A percentile compares a stretch with the other conserved stretches of the same genome.
Evolutionary conservation across 2,329 filamentous ascomycete species (phyloP).

Genomic region (Nemania sp.): DNA sequence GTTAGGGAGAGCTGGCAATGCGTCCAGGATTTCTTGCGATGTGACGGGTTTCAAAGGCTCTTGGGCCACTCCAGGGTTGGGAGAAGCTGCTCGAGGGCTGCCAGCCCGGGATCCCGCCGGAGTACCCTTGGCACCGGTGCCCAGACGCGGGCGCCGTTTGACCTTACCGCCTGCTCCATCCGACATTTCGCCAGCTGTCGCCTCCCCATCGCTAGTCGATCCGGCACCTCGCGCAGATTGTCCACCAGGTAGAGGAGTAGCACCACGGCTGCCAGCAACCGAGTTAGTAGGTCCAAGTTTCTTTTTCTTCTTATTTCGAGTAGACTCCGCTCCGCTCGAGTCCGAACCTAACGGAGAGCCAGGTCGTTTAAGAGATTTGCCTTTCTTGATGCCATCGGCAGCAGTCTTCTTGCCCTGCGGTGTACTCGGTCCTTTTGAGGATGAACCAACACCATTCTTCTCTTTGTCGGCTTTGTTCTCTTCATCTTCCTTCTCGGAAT

Average conservation of each 20-base stretch:
- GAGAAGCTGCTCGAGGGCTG: conserved; percentile 64
- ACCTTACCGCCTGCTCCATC: conserved; percentile 62
- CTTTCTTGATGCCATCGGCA: conserved; percentile 64
- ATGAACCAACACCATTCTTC: conserved; percentile 66
- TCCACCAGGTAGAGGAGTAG: conserved; percentile 65
- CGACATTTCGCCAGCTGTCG: conserved; percentile 75
- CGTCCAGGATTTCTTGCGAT: conserved; percentile 65
- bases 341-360: conserved; percentile 91
- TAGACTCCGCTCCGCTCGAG: conserved; percentile 90
- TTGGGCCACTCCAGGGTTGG: conserved; percentile 43
- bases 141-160: conserved; percentile 62
- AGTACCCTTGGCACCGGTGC: conserved; percentile 60
- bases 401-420: conserved; percentile 62
- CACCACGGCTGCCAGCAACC: conserved; percentile 64
- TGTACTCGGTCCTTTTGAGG: conserved; percentile 75
- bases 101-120: conserved; percentile 71
- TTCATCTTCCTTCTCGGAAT: conserved; percentile 57
- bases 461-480: conserved; percentile 57
- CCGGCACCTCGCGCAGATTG: conserved; percentile 63
- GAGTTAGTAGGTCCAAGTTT: conserved; percentile 53
- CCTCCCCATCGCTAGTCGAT: conserved; percentile 79
- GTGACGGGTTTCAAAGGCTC: conserved; percentile 55
- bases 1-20: conserved; percentile 60
- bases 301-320: conserved; percentile 80
- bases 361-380: conserved; percentile 79